Evolutionary conservation across 1,284 basidiomycete genomes (phyloP), one percentile per base, ranked within the genome.

Genomic region (Trichosporon faecale): DNA sequence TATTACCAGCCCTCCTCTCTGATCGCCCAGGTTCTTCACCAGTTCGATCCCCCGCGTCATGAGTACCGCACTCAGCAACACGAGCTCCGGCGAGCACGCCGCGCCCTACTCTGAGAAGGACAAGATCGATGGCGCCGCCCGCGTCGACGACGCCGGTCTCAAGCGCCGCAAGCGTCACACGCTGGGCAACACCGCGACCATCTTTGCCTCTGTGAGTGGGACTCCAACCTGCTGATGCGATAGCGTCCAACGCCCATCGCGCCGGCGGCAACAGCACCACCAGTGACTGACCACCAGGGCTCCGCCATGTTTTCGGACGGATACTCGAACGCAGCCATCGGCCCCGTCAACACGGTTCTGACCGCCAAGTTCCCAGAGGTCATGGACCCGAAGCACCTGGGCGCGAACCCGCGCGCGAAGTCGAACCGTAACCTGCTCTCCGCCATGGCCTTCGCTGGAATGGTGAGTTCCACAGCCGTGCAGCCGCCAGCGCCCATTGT

Each of bases 241-340:
- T n/a, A n/a, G n/a, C n/a, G n/a, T n/a, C n/a, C n/a, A n/a, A n/a
- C n/a, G n/a, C n/a, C n/a, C n/a, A n/a, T n/a, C n/a, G n/a, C n/a
- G n/a, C n/a, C n/a, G n/a, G n/a, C n/a, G n/a, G n/a, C n/a, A n/a
- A n/a, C n/a, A n/a, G n/a, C n/a, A n/a, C n/a, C n/a, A n/a, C n/a
- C n/a, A 23, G 49, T 52, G 49, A 37, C 49, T 52, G 49, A 52
- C 21, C 21, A 46, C 23, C 63, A 77, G 73, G 92, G 92, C 75
- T 93, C 92, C 5, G 92, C 92, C 46, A 85, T 94, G 66, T 93
- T 94, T 85, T 91, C 91, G 46, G 92, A 94, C 60, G 73, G 91
- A 23, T 93, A 93, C 80, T 90, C 91, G 37, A 94, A 93, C 79
- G 88, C 88, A 76, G 86, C 92, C 72, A 92, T 94, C 75, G 91